These are phyloP conservation scores for Usnea hakonensis DNA, from an alignment of 495 filamentous ascomycete species.

Conservation along the genomic window DNA sequence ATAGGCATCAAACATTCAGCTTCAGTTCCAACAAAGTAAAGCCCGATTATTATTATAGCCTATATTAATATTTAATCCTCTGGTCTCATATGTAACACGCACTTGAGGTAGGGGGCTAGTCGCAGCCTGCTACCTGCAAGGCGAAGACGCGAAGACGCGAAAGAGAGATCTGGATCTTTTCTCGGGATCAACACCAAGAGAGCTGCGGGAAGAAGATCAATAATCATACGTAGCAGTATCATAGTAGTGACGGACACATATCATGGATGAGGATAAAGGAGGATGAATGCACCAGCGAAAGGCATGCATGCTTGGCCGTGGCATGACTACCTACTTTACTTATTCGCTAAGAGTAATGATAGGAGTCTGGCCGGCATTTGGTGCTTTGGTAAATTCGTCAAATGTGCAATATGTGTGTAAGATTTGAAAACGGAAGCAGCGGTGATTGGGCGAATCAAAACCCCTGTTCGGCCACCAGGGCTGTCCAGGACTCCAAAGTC, in stretches of 20 bases:
- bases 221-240: no score
- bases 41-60: no score
- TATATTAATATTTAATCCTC: no score
- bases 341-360: background rate
- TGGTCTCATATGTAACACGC: slow-evolving; percentile 1
- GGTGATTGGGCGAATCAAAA: slow-evolving; percentile 11
- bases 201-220: background rate
- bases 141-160: background rate
- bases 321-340: no score
- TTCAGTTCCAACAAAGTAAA: background rate
- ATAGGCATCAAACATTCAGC: slow-evolving; percentile 3
- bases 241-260: no score
- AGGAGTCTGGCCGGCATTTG: background rate
- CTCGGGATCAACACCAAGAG: background rate
- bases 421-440: slow-evolving; percentile 5
- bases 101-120: background rate
- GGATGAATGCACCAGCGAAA: slow-evolving; percentile 1
- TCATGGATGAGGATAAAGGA: no score
- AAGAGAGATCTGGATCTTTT: slow-evolving; percentile 1
- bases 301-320: background rate
- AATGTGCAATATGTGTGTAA: background rate
- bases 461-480: slow-evolving; percentile 12
- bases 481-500: slow-evolving; percentile 13
- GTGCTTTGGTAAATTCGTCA: background rate
- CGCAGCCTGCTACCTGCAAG: background rate